Percentiles rank a stretch among this genome's conserved stretches.
Evolutionary conservation across 116 monocot species (phyloP).

Genomic region (Iris pallida): DNA sequence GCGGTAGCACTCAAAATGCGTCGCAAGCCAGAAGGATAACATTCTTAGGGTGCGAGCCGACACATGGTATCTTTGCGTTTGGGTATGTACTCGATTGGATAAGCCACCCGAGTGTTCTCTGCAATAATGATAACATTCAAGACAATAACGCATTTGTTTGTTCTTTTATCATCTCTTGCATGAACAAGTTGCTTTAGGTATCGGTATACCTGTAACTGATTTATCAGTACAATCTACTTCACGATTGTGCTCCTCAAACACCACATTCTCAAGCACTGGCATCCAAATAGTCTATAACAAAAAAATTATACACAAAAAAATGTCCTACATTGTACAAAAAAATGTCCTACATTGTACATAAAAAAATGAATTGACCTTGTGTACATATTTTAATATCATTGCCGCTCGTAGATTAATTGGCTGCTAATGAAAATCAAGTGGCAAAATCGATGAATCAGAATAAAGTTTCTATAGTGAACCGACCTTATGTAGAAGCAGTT

Average conservation of each 20-base stretch:
- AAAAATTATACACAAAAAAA: too few species aligned
- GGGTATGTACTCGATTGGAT: constrained; percentile 90
- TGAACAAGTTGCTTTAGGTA: not conserved
- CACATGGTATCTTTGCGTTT: constrained; percentile 88
- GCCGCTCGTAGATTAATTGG: too few species aligned
- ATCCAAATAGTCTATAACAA: too few species aligned
- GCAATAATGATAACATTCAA: not conserved
- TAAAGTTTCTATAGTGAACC: too few species aligned
- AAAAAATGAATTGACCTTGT: too few species aligned
- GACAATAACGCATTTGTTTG: not conserved
- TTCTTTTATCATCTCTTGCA: not conserved
- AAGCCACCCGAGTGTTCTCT: constrained; percentile 88
- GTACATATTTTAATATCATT: too few species aligned
- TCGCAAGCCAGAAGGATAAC: constrained; percentile 90
- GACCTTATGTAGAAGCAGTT: too few species aligned
- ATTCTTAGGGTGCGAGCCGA: constrained; percentile 80
- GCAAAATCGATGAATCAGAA: too few species aligned
- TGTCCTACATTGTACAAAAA: too few species aligned
- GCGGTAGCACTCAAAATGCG: constrained; percentile 87
- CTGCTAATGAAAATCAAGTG: too few species aligned
- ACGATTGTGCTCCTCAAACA: constrained; percentile 78
- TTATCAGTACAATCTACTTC: constrained; percentile 76
- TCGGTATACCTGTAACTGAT: constrained; percentile 68
- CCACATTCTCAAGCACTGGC: constrained; percentile 87
- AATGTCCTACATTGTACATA: too few species aligned